These are phyloP conservation scores for Pythium aquatile DNA, from an alignment of 352 stramenopile genomes.

Conservation along the genomic window DNA sequence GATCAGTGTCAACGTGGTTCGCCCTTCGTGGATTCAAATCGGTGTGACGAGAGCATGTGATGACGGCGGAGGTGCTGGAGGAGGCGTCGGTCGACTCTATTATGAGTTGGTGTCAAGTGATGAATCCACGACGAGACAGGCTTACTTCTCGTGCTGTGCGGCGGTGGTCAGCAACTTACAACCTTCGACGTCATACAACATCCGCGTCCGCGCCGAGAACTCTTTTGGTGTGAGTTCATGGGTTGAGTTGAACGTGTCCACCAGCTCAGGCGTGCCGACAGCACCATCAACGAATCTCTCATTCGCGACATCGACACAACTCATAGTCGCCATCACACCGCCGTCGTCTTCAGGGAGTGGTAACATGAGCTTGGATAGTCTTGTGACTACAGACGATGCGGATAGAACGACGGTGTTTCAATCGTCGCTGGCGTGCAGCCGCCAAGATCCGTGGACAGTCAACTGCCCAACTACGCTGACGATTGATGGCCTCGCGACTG, in stretches of 20 bases:
- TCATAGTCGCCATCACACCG: constrained; percentile 29
- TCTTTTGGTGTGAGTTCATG: constrained; percentile 28
- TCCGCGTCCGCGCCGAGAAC: constrained; percentile 26
- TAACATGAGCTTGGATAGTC: constrained; percentile 15
- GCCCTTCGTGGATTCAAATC: constrained; percentile 20
- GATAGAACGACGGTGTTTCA: neutral
- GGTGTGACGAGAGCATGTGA: constrained; percentile 33
- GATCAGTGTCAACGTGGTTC: constrained; percentile 16
- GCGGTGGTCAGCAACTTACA: constrained; percentile 22
- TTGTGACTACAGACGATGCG: neutral
- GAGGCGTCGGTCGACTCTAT: constrained; percentile 11
- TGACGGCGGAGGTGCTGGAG: constrained; percentile 22
- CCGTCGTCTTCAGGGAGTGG: constrained; percentile 21
- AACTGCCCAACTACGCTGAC: constrained; percentile 28
- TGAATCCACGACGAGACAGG: neutral
- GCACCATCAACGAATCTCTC: constrained; percentile 22
- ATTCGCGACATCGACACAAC: constrained; percentile 26
- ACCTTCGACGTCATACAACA: constrained; percentile 26
- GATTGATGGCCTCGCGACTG: constrained; percentile 12
- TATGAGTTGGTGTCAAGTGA: constrained; percentile 23
- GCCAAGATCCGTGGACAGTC: constrained; percentile 2
- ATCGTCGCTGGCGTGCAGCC: constrained; percentile 3
- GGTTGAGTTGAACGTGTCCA: constrained; percentile 30
- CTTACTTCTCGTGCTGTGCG: constrained; percentile 23
- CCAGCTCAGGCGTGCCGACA: constrained; percentile 29